Evolutionary conservation across 2,329 filamentous ascomycete species (phyloP), one percentile per base, ranked within the genome.

Genomic region (Penicillium sp.): DNA sequence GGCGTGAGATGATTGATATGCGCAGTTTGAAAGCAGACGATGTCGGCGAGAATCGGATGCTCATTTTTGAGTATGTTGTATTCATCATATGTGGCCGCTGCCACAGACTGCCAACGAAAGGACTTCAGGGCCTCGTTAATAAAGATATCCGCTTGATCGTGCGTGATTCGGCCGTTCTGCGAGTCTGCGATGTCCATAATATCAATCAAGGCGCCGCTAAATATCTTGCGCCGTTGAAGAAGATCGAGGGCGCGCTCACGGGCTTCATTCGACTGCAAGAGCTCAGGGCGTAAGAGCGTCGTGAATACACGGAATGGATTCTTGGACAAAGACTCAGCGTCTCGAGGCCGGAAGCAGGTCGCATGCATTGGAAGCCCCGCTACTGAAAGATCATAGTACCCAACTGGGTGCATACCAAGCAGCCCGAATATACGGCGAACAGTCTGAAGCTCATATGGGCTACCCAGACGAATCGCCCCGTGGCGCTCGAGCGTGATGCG

Each of bases 1-100:
- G 80, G 80, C 0, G 80, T 82, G 1, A 83, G 72, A 51, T 82
- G 80, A 54, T 82, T 83, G 61, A 82, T 80, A 55, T 83, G 80
- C 0, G 77, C 67, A 21, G 70, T 76, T 10, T 52, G 59, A 45
- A 75, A 74, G 37, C 62, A 69, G n/a, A 64, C 76, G 39, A 81
- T 76, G 54, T 81, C 79, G 0, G 78, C 78, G 1, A 81, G 60
- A 1, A 82, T 69, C 0, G 79, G 75, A 48, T 80, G 39, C 18
- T 31, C 48, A 2, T 7, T 9, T 29, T 44, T 14, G 9, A 51
- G n/a, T 3, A 10, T 26, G 1, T 44, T 9, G 24, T 51, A 51
- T 14, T 44, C 24, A 28, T 26, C 39, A 14, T 6, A 33, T 14
- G 44, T 34, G 4, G 29, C 44, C 7, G 44, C 29, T 10, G 44